Base-by-base conservation (phyloP, 352 stramenopile genomes). In the Phytophthora multivora region DNA sequence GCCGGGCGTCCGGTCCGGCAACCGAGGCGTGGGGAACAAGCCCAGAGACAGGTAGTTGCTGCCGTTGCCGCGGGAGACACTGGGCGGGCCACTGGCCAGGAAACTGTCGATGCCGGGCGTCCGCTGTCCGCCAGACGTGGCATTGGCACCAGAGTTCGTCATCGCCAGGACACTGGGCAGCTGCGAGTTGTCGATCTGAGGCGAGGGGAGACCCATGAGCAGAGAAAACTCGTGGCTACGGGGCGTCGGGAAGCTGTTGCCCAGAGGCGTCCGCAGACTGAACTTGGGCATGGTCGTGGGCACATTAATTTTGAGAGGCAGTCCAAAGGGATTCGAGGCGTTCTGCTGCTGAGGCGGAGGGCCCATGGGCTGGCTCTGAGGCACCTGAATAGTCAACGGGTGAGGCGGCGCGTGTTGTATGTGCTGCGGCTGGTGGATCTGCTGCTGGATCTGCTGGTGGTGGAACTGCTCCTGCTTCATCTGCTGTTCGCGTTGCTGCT, bases 391-490 rank as follows among this genome's bases (percentile, higher is more conserved):
- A 4, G 63, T 49, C 6, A 77, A 38, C 23, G 68, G 57, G 19
- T 79, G 68, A 10, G 63, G 68, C 13, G 70, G 62, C 28, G 59
- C 52, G 12, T 74, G 70, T 13, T 45, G 42, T 23, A 59, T 40
- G n/a, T 66, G 52, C 6, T 77, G 66, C 30, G 71, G 67, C 16
- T 72, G 70, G 18, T 79, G 75, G 25, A 83, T 77, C 48, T 90
- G 78, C 43, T 90, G 79, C 66, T 85, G 75, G 36, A 90, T 75
- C 66, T 90, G 80, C 47, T 86, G 77, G 57, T 89, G 77, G 59
- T 89, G 79, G 70, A 91, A 90, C 51, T 90, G 78, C 54, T 90
- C 81, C 65, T 88, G 79, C 65, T 90, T 88, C 55, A 86, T 74
- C 58, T 83, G 77, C 60, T 88, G 81, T 49, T 90, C 74, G 38